Base-by-base conservation (phyloP, 306 rosid genomes). In the Phaseolus lunatus region DNA sequence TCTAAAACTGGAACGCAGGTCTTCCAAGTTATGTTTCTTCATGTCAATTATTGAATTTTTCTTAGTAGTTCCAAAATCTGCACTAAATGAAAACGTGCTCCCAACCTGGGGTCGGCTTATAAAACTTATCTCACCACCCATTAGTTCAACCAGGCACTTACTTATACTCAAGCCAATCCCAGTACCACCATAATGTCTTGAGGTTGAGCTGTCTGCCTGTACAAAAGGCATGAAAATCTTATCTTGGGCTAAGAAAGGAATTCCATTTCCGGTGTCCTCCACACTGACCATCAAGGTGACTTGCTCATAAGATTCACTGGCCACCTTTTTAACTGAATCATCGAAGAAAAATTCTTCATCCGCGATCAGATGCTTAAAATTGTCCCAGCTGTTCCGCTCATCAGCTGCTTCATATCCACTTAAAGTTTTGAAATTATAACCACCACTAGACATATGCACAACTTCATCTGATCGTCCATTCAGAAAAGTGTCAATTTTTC, bases 81-180 rank as follows among this genome's bases (percentile, higher is more conserved):
- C 96, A 3, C 93, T 91, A 85, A 96, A 92, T 1, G 86, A 91
- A 85, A 96, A 96, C 62, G 99, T 96, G 89, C 99, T 96, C 15
- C 99, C 99, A 78, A 92, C 77, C 44, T 87, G 89, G 16, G 98
- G 98, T 9, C 63, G 87, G 80, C 98, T 96, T 53, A 81, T 58
- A 65, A 96, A 96, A 81, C 61, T 83, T 78, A 96, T 96, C 78
- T 90, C 87, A 78, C 99, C 99, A 71, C 97, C 93, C 98, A 96
- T 96, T 47, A 93, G 86, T 76, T 96, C 99, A 67, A 92, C 99
- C 53, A 96, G 81, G 83, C 99, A 96, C 86, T 96, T 92, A 44
- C 96, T 96, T 78, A 96, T 96, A 87, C 99, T 96, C 88, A 96
- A 88, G 65, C 99, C 99, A 31, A 96, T 96, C 68, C 98, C 99